A percentile compares a stretch with the other conserved stretches of the same genome.
Evolutionary conservation across 345 rosid species (phyloP).

Genomic region (Euclidium syriacum): DNA sequence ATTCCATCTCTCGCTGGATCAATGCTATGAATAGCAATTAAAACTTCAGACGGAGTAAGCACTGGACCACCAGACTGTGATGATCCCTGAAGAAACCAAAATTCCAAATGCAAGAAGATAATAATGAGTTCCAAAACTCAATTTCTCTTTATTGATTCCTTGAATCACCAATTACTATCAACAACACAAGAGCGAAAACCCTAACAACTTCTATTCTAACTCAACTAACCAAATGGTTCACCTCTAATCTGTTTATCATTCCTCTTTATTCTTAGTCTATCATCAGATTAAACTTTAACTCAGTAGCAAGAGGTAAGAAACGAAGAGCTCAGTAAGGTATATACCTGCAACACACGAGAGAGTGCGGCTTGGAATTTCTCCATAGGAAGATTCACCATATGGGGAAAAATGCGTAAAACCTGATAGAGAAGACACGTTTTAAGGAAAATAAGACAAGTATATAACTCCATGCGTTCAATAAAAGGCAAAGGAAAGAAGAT

Average conservation of each 20-base stretch:
- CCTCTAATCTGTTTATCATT: too few relatives aligned
- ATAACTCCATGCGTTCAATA: constrained; percentile 1
- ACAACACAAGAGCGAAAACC: too few relatives aligned
- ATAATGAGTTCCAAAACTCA: too few relatives aligned
- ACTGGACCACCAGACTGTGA: constrained; percentile 58
- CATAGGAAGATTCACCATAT: constrained; percentile 68
- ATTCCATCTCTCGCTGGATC: constrained; percentile 86
- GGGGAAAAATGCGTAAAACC: constrained; percentile 67
- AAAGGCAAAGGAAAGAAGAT: constrained; percentile 1
- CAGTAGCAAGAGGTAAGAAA: constrained; percentile 2
- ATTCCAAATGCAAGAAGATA: too few relatives aligned
- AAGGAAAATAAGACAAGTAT: neutral
- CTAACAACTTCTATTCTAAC: too few relatives aligned
- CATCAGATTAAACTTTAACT: constrained; percentile 3
- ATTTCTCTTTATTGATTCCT: too few relatives aligned
- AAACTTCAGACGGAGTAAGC: constrained; percentile 76
- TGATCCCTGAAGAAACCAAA: constrained; percentile 59
- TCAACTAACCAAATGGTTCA: too few relatives aligned
- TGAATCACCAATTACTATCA: too few relatives aligned
- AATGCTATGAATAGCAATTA: constrained; percentile 89
- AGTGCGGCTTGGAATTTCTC: constrained; percentile 85
- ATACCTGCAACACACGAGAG: constrained; percentile 73
- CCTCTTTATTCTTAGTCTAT: too few relatives aligned
- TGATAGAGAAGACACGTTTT: constrained; percentile 25
- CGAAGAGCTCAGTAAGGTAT: neutral